Evolutionary conservation across 352 stramenopile genomes (phyloP).

Genomic region (Aphanomyces euteiches): DNA sequence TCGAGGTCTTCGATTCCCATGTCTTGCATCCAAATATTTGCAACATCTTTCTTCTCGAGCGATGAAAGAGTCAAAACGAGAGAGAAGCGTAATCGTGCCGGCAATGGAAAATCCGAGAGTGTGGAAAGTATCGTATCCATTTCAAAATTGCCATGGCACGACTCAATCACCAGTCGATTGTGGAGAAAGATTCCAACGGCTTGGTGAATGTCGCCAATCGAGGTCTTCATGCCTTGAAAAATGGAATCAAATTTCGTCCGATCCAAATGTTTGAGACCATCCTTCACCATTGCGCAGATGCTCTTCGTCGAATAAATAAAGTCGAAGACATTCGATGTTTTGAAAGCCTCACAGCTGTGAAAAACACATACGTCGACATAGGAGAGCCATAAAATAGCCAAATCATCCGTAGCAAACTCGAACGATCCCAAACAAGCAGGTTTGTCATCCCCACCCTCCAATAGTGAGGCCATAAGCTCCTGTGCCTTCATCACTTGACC

Average conservation of each 20-base stretch:
- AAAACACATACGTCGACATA: constrained; percentile 14
- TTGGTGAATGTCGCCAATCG: background rate
- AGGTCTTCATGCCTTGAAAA: constrained; percentile 1
- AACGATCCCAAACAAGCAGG: constrained; percentile 13
- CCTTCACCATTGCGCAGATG: background rate
- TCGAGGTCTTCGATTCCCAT: background rate
- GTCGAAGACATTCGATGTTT: background rate
- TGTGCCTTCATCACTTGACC: background rate
- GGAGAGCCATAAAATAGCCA: constrained; percentile 5
- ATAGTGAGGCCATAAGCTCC: constrained; percentile 4
- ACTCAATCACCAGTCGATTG: background rate
- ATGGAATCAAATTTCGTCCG: background rate
- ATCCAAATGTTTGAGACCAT: background rate
- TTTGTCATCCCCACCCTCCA: constrained; percentile 19
- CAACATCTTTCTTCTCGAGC: background rate
- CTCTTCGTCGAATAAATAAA: constrained; percentile 13
- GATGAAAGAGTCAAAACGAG: background rate
- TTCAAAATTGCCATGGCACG: background rate
- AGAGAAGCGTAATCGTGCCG: background rate
- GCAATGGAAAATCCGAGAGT: background rate
- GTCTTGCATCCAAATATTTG: background rate
- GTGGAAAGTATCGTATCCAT: background rate
- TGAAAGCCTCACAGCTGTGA: background rate
- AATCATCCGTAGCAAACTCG: constrained; percentile 10
- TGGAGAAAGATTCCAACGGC: background rate